Percentiles rank a stretch among this genome's conserved stretches.
phyloP scores from a whole-genome alignment of 495 filamentous ascomycete genomes.

The Mycothermus thermophilus region DNA sequence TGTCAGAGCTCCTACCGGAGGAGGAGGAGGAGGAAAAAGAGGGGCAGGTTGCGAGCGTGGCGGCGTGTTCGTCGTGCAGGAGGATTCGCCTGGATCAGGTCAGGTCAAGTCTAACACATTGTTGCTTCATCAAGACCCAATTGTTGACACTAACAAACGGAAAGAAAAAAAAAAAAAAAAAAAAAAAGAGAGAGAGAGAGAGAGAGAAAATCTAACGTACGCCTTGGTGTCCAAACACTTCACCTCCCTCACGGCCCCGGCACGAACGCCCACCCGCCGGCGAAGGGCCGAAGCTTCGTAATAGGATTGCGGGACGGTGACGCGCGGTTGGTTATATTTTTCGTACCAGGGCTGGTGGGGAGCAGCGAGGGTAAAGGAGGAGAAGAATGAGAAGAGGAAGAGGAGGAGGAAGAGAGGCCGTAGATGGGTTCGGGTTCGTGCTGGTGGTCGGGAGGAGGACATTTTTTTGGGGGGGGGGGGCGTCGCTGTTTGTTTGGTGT shows the following conservation, averaged over 20 bases:
- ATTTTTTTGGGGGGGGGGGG: too few species aligned
- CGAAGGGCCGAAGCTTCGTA: conserved; percentile 24
- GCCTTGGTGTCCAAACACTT: not conserved
- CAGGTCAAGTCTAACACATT: too few species aligned
- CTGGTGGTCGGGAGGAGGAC: too few species aligned
- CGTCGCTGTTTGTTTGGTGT: too few species aligned
- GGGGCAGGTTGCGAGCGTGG: conserved; percentile 39
- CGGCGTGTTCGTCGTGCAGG: conserved; percentile 40
- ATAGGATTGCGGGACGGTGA: conserved; percentile 18
- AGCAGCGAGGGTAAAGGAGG: conserved; percentile 7
- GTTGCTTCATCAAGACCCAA: too few species aligned
- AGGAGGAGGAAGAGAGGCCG: conserved; percentile 9
- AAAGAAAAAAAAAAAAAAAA: too few species aligned
- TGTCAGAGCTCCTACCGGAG: too few species aligned
- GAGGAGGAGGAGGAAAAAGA: conserved; percentile 24
- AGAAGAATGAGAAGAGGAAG: conserved; percentile 3
- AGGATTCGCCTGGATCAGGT: conserved; percentile 33
- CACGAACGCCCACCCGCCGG: too few species aligned
- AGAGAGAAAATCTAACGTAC: not conserved
- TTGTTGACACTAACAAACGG: too few species aligned
- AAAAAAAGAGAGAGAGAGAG: not conserved
- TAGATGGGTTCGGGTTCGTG: too few species aligned
- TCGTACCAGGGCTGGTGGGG: conserved; percentile 9
- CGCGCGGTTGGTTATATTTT: conserved; percentile 11
- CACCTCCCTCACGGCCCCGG: too few species aligned